A percentile compares a stretch with the other conserved stretches of the same genome.
These are phyloP conservation scores for Pythium chondricola DNA, from an alignment of 352 stramenopile genomes.

Conservation along the genomic window DNA sequence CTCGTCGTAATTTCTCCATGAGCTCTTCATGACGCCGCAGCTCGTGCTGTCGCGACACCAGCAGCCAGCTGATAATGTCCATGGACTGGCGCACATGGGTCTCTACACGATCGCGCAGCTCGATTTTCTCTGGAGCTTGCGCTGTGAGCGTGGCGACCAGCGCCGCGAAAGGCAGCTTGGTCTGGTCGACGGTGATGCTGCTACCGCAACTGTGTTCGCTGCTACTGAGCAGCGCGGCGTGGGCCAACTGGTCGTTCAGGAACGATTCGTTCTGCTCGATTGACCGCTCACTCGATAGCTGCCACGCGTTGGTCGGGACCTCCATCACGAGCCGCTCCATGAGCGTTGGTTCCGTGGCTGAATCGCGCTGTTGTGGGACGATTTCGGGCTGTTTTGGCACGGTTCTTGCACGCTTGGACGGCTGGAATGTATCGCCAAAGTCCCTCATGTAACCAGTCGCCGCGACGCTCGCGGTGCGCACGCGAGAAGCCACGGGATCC, in stretches of 20 bases:
- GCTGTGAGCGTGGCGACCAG: slow-evolving; percentile 4
- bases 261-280: slow-evolving; percentile 41
- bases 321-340: slow-evolving; percentile 11
- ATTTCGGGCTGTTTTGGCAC: slow-evolving; percentile 3
- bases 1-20: slow-evolving; percentile 30
- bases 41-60: slow-evolving; percentile 50
- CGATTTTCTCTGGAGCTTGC: not conserved
- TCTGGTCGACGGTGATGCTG: slow-evolving; percentile 13
- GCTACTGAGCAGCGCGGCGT: slow-evolving; percentile 23
- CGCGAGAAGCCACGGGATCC: slow-evolving; percentile 7
- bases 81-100: slow-evolving; percentile 39
- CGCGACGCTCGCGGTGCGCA: slow-evolving; percentile 7
- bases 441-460: not conserved
- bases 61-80: slow-evolving; percentile 68
- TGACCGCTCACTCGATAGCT: slow-evolving; percentile 33
- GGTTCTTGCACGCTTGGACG: slow-evolving; percentile 13
- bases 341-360: not conserved
- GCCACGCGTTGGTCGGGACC: slow-evolving; percentile 26
- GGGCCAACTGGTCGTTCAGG: slow-evolving; percentile 62
- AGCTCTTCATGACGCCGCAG: slow-evolving; percentile 42
- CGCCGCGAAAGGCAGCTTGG: slow-evolving; percentile 13
- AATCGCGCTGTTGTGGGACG: too few relatives aligned
- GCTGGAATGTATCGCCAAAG: slow-evolving; percentile 9
- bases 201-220: too few relatives aligned
- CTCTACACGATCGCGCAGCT: slow-evolving; percentile 26